Percentiles rank a stretch among this genome's conserved stretches.
These are phyloP conservation scores for Carex cristatella DNA, from an alignment of 176 grass and related monocot genomes.

Conservation along the genomic window DNA sequence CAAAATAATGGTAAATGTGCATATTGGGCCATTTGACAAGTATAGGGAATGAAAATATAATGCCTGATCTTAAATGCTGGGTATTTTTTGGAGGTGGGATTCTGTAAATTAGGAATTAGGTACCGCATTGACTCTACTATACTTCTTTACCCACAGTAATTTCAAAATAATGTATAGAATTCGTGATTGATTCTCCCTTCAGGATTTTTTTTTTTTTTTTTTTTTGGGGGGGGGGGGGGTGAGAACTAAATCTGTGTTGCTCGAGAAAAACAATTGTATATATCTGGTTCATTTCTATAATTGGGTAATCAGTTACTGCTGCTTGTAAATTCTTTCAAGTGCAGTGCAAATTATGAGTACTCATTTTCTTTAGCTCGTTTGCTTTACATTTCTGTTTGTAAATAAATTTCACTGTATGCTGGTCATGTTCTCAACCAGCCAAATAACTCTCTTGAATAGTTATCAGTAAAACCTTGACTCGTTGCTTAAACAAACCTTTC, in stretches of 20 bases:
- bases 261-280: constrained; percentile 1
- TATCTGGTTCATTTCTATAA: background rate
- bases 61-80: background rate
- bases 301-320: background rate
- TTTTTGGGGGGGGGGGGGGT: background rate
- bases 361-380: background rate
- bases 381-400: background rate
- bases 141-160: background rate
- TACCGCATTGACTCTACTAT: background rate
- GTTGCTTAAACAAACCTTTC: too few species aligned
- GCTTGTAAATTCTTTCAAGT: constrained; percentile 1
- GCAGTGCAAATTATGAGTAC: background rate
- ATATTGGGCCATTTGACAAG: background rate
- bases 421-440: background rate
- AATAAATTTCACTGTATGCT: background rate
- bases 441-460: background rate
- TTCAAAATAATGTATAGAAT: constrained; percentile 9
- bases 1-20: background rate
- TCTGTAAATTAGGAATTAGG: background rate
- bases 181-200: background rate
- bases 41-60: background rate
- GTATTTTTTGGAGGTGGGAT: background rate
- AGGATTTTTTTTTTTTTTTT: background rate
- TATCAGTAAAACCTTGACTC: background rate
- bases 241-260: background rate